Evolutionary conservation across 164 flowering plant species (phyloP).

Genomic region (Chimonanthus salicifolius): DNA sequence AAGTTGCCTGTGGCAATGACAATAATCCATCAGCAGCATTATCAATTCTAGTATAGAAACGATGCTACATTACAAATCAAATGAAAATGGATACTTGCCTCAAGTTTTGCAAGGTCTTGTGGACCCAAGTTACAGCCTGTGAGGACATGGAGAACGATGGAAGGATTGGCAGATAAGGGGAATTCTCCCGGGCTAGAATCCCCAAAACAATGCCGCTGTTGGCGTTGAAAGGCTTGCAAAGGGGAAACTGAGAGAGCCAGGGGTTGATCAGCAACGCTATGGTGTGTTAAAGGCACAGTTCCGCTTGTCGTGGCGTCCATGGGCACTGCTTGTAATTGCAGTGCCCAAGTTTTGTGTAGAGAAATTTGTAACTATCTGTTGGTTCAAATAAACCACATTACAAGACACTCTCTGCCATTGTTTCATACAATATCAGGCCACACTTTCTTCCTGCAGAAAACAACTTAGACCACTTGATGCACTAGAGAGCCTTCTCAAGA

Average conservation of each 20-base stretch:
- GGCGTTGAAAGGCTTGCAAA: conserved; percentile 46
- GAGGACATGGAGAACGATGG: conserved; percentile 92
- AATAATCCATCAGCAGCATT: conserved; percentile 56
- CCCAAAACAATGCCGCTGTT: conserved; percentile 78
- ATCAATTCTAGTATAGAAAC: conserved; percentile 44
- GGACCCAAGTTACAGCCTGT: conserved; percentile 81
- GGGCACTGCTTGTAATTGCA: conserved; percentile 70
- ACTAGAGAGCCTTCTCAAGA: not conserved
- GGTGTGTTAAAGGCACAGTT: conserved; percentile 59
- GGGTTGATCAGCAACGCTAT: conserved; percentile 69
- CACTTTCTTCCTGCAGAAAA: not conserved
- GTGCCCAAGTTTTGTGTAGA: conserved; percentile 43
- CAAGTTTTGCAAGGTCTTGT: conserved; percentile 87
- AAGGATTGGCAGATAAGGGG: conserved; percentile 86
- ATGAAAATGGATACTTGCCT: conserved; percentile 57
- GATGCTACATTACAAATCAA: not conserved
- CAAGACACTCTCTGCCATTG: conserved; percentile 7
- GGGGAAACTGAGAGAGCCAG: conserved; percentile 41
- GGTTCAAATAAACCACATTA: conserved; percentile 7
- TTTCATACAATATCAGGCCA: not conserved
- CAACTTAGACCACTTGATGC: conserved; percentile 2
- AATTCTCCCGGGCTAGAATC: conserved; percentile 80
- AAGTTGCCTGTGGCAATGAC: conserved; percentile 69
- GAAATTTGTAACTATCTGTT: conserved; percentile 18
- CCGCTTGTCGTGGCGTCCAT: conserved; percentile 96